These are phyloP conservation scores for Aegle marmelos DNA, from an alignment of 345 rosid genomes.

Conservation along the genomic window DNA sequence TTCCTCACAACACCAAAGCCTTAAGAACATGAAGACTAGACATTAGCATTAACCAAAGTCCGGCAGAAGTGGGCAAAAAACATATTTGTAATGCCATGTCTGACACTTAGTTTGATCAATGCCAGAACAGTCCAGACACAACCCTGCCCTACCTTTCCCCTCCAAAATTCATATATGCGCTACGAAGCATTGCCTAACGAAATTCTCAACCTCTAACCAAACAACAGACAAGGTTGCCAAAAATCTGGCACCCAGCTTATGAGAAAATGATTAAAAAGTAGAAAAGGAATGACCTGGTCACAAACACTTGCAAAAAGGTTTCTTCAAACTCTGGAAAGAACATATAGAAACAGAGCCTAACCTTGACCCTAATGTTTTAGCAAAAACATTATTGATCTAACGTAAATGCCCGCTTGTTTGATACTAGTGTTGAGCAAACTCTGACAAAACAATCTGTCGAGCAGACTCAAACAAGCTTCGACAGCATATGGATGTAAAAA, in stretches of 20 bases:
- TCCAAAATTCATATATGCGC: background rate
- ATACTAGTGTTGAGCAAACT: background rate
- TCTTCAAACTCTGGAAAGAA: background rate
- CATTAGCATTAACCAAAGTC: too few species aligned
- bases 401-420: background rate
- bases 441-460: background rate
- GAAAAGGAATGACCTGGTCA: background rate
- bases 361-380: background rate
- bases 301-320: background rate
- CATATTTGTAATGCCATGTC: too few species aligned
- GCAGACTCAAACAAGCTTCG: too few species aligned
- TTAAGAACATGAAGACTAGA: too few species aligned
- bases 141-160: too few species aligned
- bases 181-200: too few species aligned
- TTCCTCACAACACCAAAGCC: too few species aligned
- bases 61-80: fast-evolving
- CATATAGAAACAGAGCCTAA: background rate
- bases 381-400: background rate
- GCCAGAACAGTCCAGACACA: too few species aligned
- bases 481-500: too few species aligned
- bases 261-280: background rate
- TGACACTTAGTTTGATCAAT: too few species aligned
- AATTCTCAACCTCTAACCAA: background rate
- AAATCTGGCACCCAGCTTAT: background rate
- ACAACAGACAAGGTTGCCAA: background rate